phyloP scores from a whole-genome alignment of 768 basidiomycete species.

The Chalciporus sphaerocephalus region DNA sequence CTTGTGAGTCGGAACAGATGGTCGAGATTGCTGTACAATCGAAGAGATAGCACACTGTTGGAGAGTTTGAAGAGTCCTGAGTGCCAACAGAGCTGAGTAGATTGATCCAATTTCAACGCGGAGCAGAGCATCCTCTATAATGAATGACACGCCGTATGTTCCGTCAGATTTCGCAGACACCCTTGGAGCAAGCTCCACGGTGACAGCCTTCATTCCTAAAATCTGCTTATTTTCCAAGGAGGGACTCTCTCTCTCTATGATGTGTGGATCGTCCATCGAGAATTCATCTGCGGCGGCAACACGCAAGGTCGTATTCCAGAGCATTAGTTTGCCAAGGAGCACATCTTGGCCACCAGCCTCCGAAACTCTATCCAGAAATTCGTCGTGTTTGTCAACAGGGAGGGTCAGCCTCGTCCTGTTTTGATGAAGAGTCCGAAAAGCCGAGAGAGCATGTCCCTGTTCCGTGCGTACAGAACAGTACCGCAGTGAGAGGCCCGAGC shows the following conservation, averaged over 20 bases:
- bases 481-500: conserved; percentile 49
- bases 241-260: conserved; percentile 51
- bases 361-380: conserved; percentile 39
- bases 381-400: conserved; percentile 46
- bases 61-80: conserved; percentile 47
- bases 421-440: conserved; percentile 34
- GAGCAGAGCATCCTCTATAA: conserved; percentile 50
- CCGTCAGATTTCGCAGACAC: conserved; percentile 2
- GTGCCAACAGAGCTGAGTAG: conserved; percentile 65
- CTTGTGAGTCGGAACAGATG: conserved; percentile 11
- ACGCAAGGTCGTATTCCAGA: conserved; percentile 51
- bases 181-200: conserved; percentile 24
- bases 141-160: conserved; percentile 41
- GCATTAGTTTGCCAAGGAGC: conserved; percentile 39
- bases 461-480: conserved; percentile 45
- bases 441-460: conserved; percentile 15
- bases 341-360: conserved; percentile 33
- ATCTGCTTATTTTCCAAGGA: conserved; percentile 39
- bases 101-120: conserved; percentile 60
- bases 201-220: conserved; percentile 37
- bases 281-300: conserved; percentile 63
- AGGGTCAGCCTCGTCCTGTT: conserved; percentile 53
- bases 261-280: conserved; percentile 61
- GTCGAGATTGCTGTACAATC: conserved; percentile 13
- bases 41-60: conserved; percentile 18